phyloP scores from a whole-genome alignment of 106 monocot genomes.

The Allium fistulosum region DNA sequence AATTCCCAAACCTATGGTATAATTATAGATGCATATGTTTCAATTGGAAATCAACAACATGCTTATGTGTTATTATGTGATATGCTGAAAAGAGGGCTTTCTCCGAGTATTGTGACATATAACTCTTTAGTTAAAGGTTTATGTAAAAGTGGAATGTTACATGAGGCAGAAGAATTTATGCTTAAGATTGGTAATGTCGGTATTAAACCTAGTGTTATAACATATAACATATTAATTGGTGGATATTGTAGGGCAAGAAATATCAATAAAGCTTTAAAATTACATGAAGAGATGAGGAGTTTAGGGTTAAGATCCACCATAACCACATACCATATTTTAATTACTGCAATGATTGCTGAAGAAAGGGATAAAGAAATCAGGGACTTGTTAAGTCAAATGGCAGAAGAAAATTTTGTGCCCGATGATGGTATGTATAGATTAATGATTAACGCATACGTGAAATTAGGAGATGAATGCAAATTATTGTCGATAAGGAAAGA shows the following conservation, averaged over 20 bases:
- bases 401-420: slow-evolving; percentile 2
- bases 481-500: not conserved
- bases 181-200: slow-evolving; percentile 27
- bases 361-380: slow-evolving; percentile 35
- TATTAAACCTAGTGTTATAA: slow-evolving; percentile 50
- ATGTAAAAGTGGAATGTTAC: slow-evolving; percentile 20
- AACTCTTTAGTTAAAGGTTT: slow-evolving; percentile 61
- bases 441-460: not conserved
- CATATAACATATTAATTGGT: slow-evolving; percentile 54
- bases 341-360: slow-evolving; percentile 21
- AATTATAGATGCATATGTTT: slow-evolving; percentile 16
- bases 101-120: slow-evolving; percentile 41
- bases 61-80: slow-evolving; percentile 4
- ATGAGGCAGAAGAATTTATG: slow-evolving; percentile 37
- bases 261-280: slow-evolving; percentile 28
- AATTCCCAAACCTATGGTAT: slow-evolving; percentile 31
- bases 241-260: slow-evolving; percentile 31
- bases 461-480: slow-evolving; percentile 4
- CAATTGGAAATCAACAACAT: not conserved
- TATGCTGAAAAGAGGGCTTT: slow-evolving; percentile 10
- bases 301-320: slow-evolving; percentile 36
- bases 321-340: slow-evolving; percentile 27
- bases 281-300: slow-evolving; percentile 44
- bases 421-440: slow-evolving; percentile 1
- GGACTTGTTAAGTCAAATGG: slow-evolving; percentile 17